Conservation (phyloP, 73 alveolate genomes). For the Diophrys sp. region DNA sequence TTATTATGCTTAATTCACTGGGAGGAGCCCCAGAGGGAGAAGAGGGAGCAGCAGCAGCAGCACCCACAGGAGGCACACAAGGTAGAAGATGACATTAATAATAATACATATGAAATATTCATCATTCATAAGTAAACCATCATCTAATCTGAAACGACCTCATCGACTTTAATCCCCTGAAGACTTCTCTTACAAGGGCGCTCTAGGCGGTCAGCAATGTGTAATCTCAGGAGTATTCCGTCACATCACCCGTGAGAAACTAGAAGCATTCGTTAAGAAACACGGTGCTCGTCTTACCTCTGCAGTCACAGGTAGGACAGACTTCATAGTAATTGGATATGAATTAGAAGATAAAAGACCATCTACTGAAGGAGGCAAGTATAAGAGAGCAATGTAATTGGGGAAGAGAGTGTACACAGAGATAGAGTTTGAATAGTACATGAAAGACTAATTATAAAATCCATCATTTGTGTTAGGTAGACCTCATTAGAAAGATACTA, state of each 20-base stretch:
- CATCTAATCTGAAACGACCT: too few relatives aligned
- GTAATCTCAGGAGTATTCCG: conserved; percentile 85
- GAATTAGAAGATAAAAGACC: conserved; percentile 97
- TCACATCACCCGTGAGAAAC: conserved; percentile 47
- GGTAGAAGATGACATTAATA: conserved; percentile 4
- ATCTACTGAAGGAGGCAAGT: conserved; percentile 85
- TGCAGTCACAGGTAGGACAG: conserved; percentile 88
- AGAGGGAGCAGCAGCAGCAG: background rate
- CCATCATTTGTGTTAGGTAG: conserved; percentile 1
- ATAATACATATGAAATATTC: conserved; percentile 9
- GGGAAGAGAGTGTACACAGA: conserved; percentile 75
- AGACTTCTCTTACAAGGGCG: too few relatives aligned
- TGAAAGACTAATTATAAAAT: conserved; percentile 63
- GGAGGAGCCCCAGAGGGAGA: background rate
- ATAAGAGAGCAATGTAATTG: conserved; percentile 69
- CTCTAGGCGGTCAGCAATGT: too few relatives aligned
- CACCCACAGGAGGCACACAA: background rate
- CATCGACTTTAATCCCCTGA: too few relatives aligned
- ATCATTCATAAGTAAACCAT: too few relatives aligned
- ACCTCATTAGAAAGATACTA: too few relatives aligned
- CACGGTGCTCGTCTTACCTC: conserved; percentile 76
- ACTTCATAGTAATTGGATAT: conserved; percentile 81
- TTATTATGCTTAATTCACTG: background rate
- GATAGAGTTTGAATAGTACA: conserved; percentile 65
- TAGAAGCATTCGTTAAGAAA: conserved; percentile 51